phyloP scores from a whole-genome alignment of 768 basidiomycete genomes.

The Lactifluus volemus region DNA sequence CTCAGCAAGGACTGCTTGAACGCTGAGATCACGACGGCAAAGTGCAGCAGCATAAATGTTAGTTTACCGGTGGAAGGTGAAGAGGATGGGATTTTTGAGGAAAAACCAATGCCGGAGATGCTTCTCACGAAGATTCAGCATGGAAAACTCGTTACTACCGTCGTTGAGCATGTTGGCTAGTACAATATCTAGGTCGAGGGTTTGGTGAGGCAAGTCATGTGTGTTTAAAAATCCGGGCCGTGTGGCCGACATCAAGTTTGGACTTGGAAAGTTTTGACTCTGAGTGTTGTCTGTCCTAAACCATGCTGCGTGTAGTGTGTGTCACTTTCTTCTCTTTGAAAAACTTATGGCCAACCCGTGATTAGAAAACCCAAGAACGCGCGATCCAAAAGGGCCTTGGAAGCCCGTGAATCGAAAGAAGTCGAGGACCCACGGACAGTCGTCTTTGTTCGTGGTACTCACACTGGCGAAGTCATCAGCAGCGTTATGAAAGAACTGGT shows the following conservation, averaged over 20 bases:
- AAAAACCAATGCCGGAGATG: slow-evolving; percentile 93
- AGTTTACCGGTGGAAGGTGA: slow-evolving; percentile 78
- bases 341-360: neutral
- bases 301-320: slow-evolving; percentile 18
- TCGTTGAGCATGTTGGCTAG: slow-evolving; percentile 79
- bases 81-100: slow-evolving; percentile 87
- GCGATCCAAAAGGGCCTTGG: slow-evolving; percentile 81
- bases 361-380: slow-evolving; percentile 90
- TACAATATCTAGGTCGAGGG: neutral
- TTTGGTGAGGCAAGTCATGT: too few species aligned
- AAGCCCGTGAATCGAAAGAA: slow-evolving; percentile 81
- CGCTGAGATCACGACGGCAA: slow-evolving; percentile 86
- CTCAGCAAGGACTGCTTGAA: slow-evolving; percentile 74
- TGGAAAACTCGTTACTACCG: slow-evolving; percentile 80
- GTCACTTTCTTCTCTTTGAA: neutral
- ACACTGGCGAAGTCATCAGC: slow-evolving; percentile 74
- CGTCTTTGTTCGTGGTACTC: slow-evolving; percentile 85
- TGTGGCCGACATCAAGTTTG: neutral
- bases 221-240: neutral
- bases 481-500: slow-evolving; percentile 86
- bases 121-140: slow-evolving; percentile 72
- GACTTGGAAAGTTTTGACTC: neutral
- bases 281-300: neutral
- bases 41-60: slow-evolving; percentile 90
- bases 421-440: slow-evolving; percentile 82